Conservation (phyloP, 192 early-diverging fungal genomes). For the Dispira simplex region DNA sequence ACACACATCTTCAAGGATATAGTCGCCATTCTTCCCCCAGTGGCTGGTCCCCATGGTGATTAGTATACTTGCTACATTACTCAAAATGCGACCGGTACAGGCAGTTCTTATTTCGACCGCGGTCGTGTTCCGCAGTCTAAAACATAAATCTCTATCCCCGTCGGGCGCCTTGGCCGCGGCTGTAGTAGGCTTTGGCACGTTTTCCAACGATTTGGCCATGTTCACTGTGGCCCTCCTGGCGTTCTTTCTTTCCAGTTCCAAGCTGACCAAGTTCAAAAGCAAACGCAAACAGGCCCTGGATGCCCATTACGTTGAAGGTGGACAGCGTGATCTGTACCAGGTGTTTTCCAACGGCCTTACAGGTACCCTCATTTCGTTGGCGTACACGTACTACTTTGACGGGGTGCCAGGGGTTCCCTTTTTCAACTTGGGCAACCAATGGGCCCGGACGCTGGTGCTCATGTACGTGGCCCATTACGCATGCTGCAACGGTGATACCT, state of each 20-base stretch:
- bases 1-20: neutral
- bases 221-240: conserved; percentile 33
- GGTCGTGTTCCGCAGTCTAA: conserved; percentile 15
- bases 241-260: conserved; percentile 55
- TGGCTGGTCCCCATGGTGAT: neutral
- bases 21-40: neutral
- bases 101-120: neutral
- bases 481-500: conserved; percentile 55
- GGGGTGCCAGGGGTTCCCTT: conserved; percentile 17
- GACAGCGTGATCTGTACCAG: conserved; percentile 37
- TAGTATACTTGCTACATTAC: neutral
- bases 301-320: conserved; percentile 23
- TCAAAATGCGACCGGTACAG: neutral
- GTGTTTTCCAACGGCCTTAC: conserved; percentile 39
- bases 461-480: conserved; percentile 43
- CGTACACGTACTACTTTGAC: conserved; percentile 25
- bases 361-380: conserved; percentile 21
- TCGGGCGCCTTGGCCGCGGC: conserved; percentile 60
- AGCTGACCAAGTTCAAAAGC: conserved; percentile 29
- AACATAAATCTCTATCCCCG: conserved; percentile 49
- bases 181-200: conserved; percentile 56
- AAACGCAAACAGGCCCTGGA: conserved; percentile 23
- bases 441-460: conserved; percentile 29
- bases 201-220: conserved; percentile 25
- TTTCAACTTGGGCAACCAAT: conserved; percentile 12